phyloP scores from a whole-genome alignment of 495 filamentous ascomycete genomes.

The Parachaetomium inaequale region DNA sequence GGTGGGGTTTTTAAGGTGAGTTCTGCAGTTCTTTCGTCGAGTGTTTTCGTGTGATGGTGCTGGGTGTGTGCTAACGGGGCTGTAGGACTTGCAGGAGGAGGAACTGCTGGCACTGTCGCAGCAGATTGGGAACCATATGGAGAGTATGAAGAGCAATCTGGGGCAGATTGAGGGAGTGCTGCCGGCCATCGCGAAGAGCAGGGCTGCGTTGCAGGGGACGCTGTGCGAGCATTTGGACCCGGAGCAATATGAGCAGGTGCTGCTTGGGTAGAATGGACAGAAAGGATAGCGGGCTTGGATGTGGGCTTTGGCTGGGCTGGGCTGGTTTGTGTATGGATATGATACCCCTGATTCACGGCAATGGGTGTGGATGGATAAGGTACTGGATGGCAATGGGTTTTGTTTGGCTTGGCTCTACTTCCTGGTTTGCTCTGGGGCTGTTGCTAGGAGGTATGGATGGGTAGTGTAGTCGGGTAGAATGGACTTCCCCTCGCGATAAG shows the following conservation, averaged over 20 bases:
- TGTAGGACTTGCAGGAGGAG: slow-evolving; percentile 30
- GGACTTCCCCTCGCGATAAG: no score
- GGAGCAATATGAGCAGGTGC: slow-evolving; percentile 42
- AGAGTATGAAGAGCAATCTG: slow-evolving; percentile 58
- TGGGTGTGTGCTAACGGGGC: neutral
- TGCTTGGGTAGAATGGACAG: slow-evolving; percentile 34
- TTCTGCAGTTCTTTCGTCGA: slow-evolving; percentile 2
- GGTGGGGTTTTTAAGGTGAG: slow-evolving; percentile 35
- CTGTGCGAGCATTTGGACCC: slow-evolving; percentile 43
- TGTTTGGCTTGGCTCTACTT: neutral
- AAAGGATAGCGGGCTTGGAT: slow-evolving; percentile 7
- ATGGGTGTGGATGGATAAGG: neutral
- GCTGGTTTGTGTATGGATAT: slow-evolving; percentile 11
- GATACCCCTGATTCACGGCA: slow-evolving; percentile 17
- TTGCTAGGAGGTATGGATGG: no score
- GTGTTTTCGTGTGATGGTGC: neutral
- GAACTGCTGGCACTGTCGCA: slow-evolving; percentile 38
- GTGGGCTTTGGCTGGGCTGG: neutral
- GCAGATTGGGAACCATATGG: slow-evolving; percentile 47
- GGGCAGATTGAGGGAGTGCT: slow-evolving; percentile 47
- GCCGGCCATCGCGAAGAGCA: slow-evolving; percentile 42
- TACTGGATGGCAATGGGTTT: neutral
- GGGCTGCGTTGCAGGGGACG: slow-evolving; percentile 39
- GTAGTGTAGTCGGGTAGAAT: neutral
- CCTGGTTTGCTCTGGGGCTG: neutral